Percentiles rank a stretch among this genome's conserved stretches.
Conservation (phyloP, 805 yeast species). For the Candida nitratophila region DNA sequence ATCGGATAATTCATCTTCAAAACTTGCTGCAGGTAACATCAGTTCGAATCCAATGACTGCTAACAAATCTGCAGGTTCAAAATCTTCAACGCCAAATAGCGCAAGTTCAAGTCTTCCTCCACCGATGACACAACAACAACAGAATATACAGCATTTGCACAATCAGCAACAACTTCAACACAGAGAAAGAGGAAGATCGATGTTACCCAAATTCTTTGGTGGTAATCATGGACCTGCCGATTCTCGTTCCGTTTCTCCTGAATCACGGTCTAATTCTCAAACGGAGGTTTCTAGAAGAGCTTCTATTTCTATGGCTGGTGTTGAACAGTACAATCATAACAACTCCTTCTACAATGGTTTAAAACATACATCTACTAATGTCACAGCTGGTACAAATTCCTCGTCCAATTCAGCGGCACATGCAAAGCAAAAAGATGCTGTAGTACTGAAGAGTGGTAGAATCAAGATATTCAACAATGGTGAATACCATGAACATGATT, state of each 20-base stretch:
- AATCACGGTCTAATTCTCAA: conserved; percentile 13
- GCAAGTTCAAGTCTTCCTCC: background rate
- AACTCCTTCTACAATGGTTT: conserved; percentile 7
- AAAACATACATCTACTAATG: conserved; percentile 21
- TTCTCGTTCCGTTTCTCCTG: conserved; percentile 10
- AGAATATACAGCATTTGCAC: background rate
- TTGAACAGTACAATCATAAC: conserved; percentile 9
- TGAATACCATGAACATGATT: conserved; percentile 28
- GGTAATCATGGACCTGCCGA: background rate
- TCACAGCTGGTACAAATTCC: conserved; percentile 7
- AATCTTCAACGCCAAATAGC: background rate
- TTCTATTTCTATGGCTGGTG: conserved; percentile 15
- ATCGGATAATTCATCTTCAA: background rate
- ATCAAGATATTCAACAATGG: conserved; percentile 23
- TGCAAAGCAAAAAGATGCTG: background rate
- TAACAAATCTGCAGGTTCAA: background rate
- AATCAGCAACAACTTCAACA: background rate
- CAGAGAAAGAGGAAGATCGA: conserved; percentile 13
- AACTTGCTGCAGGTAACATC: too few relatives aligned
- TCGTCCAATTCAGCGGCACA: background rate
- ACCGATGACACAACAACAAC: background rate
- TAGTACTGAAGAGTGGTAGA: conserved; percentile 23
- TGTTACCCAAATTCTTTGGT: conserved; percentile 12
- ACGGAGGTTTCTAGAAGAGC: conserved; percentile 14
- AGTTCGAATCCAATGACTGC: background rate